phyloP scores from a whole-genome alignment of 768 basidiomycete genomes.

The Tulasnella sp. region DNA sequence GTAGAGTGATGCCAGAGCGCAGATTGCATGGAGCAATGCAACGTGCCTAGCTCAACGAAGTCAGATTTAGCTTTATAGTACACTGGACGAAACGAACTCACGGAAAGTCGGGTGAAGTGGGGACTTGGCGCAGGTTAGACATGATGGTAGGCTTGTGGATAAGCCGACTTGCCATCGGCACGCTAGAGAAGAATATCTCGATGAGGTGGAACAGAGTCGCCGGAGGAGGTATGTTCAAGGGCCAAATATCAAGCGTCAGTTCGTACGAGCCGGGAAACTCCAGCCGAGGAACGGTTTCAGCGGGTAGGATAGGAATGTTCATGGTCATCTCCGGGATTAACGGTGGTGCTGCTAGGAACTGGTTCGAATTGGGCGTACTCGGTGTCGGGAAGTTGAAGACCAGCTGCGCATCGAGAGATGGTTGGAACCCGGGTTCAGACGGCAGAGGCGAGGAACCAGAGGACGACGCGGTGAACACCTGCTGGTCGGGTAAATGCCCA shows the following conservation, averaged over 20 bases:
- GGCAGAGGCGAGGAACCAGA: no score
- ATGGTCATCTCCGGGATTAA: background rate
- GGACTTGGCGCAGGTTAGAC: background rate
- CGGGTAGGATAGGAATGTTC: background rate
- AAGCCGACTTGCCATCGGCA: conserved; percentile 3
- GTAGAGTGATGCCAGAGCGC: conserved; percentile 11
- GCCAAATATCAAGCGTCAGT: background rate
- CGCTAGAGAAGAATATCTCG: conserved; percentile 10
- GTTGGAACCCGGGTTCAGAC: no score
- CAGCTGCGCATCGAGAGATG: background rate
- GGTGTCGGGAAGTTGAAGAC: no score
- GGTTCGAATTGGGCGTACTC: no score
- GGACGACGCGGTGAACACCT: no score
- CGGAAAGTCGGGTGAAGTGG: background rate
- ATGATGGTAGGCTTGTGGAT: conserved; percentile 14
- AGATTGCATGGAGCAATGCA: conserved; percentile 11
- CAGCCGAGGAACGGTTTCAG: background rate
- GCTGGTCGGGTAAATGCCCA: background rate
- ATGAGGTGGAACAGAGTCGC: conserved; percentile 1
- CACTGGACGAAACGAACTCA: background rate
- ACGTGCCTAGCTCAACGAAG: background rate
- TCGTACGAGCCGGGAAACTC: no score
- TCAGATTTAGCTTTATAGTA: background rate
- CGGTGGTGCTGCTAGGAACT: no score
- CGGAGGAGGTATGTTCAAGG: background rate